Percentiles rank a stretch among this genome's conserved stretches.
These are phyloP conservation scores for Fraxinus angustifolia DNA, from an alignment of 305 asterid genomes.

Conservation along the genomic window DNA sequence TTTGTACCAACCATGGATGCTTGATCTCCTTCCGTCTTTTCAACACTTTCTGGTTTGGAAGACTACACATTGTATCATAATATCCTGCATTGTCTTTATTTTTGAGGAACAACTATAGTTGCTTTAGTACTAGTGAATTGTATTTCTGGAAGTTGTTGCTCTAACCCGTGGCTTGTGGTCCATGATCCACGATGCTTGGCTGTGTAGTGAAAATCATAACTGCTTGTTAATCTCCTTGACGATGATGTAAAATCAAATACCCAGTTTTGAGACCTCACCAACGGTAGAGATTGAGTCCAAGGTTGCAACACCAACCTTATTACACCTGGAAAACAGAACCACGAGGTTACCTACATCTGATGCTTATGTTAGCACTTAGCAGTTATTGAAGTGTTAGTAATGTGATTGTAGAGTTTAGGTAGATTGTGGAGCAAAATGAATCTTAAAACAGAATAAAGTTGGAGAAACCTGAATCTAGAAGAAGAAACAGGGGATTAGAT, in stretches of 20 bases:
- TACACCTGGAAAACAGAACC: background rate
- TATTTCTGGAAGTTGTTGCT: background rate
- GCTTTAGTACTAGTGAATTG: background rate
- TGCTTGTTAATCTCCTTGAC: background rate
- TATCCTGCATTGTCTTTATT: background rate
- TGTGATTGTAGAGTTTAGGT: background rate
- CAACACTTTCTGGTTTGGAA: background rate
- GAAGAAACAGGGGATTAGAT: background rate
- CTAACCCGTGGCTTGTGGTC: background rate
- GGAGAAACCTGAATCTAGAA: background rate
- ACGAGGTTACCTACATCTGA: background rate
- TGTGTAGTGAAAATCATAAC: background rate
- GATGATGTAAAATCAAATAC: background rate
- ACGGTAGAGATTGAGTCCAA: background rate
- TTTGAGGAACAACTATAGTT: background rate
- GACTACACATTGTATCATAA: background rate
- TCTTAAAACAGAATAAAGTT: background rate
- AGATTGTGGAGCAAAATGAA: background rate
- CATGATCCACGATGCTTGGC: background rate
- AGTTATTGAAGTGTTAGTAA: background rate
- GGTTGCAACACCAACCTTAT: background rate
- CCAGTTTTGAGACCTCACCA: background rate
- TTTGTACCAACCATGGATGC: conserved; percentile 14
- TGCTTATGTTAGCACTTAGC: background rate
- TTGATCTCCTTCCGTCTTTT: conserved; percentile 13